Base-by-base conservation (phyloP, 2,329 filamentous ascomycete genomes). In the Fusarium floridanum region DNA sequence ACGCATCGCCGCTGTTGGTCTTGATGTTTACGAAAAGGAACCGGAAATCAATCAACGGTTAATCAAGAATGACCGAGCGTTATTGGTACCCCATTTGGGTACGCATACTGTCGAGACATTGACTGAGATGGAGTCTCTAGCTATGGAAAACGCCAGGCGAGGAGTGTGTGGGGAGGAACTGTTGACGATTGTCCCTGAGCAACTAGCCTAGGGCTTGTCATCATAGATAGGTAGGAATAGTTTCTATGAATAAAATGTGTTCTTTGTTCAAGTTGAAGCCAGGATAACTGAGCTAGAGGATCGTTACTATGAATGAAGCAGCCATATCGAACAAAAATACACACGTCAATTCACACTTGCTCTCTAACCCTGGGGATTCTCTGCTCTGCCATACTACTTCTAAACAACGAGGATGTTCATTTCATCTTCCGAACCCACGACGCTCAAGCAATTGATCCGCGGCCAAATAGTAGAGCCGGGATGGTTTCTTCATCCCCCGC, bases 71-170 rank as follows among this genome's bases (percentile, higher is more conserved):
- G 87, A 87, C 6, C 86, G 89, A 71, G 90, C 91, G 1, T 83
- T 92, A 65, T 82, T 93, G 20, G 81, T 93, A 50, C 92, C 92
- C 39, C 92, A 94, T 77, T 88, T 94, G 83, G 92, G 92, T 0
- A 94, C 91, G 0, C 90, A 87, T 82, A 93, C 90, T 0, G 82
- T 86, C 11, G 91, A 93, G 57, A 80, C 78, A 3, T 61, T 80
- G 71, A 73, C 72, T 17, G 74, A 79, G 64, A 80, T 81, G 79
- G 77, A 80, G 41, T 57, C 70, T 6, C 66, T 78, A n/a, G 79
- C 78, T 6, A 79, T 80, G 66, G 76, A 80, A n/a, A 81, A 81
- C 37, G 79, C 79, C 0, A 60, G 73, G 36, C 48, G 73, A 22
- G 73, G 69, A 9, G 66, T 76, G 2, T 60, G 70, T 1, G 69